These are phyloP conservation scores for Agaricus subrufescens DNA, from an alignment of 768 basidiomycete species.

Conservation along the genomic window DNA sequence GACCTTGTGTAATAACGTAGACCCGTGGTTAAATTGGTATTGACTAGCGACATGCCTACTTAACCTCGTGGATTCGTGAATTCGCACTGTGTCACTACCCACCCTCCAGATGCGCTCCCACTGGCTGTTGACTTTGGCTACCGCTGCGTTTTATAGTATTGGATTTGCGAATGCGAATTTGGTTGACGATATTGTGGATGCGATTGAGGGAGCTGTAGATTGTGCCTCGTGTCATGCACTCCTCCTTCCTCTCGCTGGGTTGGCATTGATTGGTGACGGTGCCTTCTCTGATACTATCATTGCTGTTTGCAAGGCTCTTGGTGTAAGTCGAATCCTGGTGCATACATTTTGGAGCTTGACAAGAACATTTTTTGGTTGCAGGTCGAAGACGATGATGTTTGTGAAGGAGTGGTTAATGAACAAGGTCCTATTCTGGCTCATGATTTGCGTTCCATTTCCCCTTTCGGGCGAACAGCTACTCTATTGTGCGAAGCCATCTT, in stretches of 20 bases:
- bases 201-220: slow-evolving; percentile 39
- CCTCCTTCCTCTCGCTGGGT: slow-evolving; percentile 37
- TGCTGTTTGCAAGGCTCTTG: slow-evolving; percentile 37
- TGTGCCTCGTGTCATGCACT: slow-evolving; percentile 51
- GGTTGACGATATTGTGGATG: slow-evolving; percentile 36
- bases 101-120: neutral
- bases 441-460: slow-evolving; percentile 43
- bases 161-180: slow-evolving; percentile 21
- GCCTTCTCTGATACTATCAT: slow-evolving; percentile 39
- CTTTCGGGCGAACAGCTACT: slow-evolving; percentile 42
- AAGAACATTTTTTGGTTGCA: slow-evolving; percentile 13
- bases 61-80: neutral
- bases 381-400: slow-evolving; percentile 56
- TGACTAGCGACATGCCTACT: neutral
- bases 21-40: no score
- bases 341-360: neutral
- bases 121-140: neutral
- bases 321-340: slow-evolving; percentile 21
- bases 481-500: slow-evolving; percentile 52
- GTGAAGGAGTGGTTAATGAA: slow-evolving; percentile 42
- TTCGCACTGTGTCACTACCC: neutral
- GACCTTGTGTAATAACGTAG: no score
- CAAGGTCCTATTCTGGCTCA: slow-evolving; percentile 59
- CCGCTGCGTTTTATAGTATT: neutral
- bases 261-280: slow-evolving; percentile 45